These are phyloP conservation scores for Nicotiana noctiflora DNA, from an alignment of 257 asterid genomes.

Conservation along the genomic window DNA sequence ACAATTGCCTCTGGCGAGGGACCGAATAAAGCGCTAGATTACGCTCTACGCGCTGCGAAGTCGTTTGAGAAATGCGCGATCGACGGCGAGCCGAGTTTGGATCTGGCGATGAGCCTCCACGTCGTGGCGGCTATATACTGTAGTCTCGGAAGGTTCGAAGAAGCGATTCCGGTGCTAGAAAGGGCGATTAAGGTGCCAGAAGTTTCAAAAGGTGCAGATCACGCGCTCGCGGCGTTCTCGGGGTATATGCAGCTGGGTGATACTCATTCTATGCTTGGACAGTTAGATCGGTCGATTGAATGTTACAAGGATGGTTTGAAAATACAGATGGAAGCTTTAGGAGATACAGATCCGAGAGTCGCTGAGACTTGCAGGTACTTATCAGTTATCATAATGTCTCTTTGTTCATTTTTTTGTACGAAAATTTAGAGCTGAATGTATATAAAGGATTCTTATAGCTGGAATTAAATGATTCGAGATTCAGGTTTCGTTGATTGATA, in stretches of 20 bases:
- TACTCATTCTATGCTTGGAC: conserved; percentile 97
- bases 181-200: conserved; percentile 88
- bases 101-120: conserved; percentile 91
- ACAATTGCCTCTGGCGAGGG: conserved; percentile 94
- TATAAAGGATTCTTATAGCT: neutral
- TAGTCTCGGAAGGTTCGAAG: conserved; percentile 83
- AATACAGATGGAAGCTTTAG: conserved; percentile 91
- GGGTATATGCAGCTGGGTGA: conserved; percentile 97
- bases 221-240: conserved; percentile 86
- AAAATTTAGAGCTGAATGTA: neutral
- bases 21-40: conserved; percentile 74
- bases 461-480: neutral
- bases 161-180: conserved; percentile 87
- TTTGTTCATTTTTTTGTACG: neutral
- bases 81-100: conserved; percentile 80
- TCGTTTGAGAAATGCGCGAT: conserved; percentile 74
- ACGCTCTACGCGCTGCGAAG: conserved; percentile 76
- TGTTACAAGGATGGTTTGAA: conserved; percentile 81
- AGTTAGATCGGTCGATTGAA: conserved; percentile 80
- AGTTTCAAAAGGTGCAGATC: conserved; percentile 81
- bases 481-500: neutral
- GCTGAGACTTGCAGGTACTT: conserved; percentile 89
- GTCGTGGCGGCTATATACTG: conserved; percentile 98
- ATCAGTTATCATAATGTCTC: neutral
- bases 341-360: conserved; percentile 87